Percentiles rank a stretch among this genome's conserved stretches.
phyloP scores from a whole-genome alignment of 129 eudicot species.

The Cynara cardunculus region DNA sequence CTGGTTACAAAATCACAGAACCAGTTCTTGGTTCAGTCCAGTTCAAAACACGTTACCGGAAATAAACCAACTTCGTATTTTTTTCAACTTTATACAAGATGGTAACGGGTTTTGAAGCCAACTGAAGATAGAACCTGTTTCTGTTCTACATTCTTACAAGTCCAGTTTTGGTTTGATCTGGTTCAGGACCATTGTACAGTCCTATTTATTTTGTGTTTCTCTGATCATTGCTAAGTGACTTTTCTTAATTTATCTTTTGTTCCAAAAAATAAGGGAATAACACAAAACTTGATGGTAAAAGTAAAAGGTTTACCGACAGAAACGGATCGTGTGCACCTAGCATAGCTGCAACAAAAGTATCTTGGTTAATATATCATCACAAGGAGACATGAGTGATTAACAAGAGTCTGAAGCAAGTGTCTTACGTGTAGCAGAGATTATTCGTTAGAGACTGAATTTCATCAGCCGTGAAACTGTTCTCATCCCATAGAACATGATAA shows the following conservation, averaged over 20 bases:
- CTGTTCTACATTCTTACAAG: background rate
- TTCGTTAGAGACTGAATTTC: slow-evolving; percentile 75
- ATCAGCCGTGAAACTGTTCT: slow-evolving; percentile 80
- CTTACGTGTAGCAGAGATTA: slow-evolving; percentile 91
- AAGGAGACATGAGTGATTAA: background rate
- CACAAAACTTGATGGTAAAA: background rate
- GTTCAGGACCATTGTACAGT: background rate
- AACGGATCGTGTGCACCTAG: slow-evolving; percentile 95
- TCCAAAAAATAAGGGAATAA: background rate
- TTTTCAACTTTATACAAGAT: background rate
- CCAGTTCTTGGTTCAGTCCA: background rate
- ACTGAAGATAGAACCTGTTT: background rate
- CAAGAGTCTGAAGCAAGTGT: background rate
- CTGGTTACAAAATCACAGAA: too few species aligned
- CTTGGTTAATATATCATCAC: background rate
- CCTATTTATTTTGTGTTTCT: background rate
- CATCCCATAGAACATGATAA: slow-evolving; percentile 94
- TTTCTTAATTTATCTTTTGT: background rate
- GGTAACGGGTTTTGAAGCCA: background rate
- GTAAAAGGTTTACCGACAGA: slow-evolving; percentile 59
- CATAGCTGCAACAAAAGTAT: slow-evolving; percentile 51
- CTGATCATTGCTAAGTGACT: background rate
- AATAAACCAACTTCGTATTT: background rate
- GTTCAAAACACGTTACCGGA: background rate
- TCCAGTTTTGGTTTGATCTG: background rate